Evolutionary conservation across 192 early-diverging fungal genomes (phyloP), one percentile per base, ranked within the genome.

Genomic region (Entophlyctis luteolus): DNA sequence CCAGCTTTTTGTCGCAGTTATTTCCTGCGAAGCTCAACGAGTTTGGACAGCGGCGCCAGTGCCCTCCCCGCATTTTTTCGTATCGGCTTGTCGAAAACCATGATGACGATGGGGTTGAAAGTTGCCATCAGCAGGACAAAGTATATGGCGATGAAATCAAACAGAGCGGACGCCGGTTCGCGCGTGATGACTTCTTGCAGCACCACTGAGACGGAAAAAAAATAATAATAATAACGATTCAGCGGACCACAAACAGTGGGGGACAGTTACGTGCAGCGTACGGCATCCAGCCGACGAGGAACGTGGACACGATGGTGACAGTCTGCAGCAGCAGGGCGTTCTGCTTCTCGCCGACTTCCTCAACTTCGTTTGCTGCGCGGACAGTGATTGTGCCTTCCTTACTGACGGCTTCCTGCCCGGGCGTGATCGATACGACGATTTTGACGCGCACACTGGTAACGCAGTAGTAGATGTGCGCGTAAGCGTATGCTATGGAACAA

Each of bases 261-360:
- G 50, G 16, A 56, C 16, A 20, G 29, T 56, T 32, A 56, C 55
- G 31, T 10, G 18, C n/a, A 32, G 35, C 4, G 20, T 56, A 56
- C 18, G 55, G 55, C 6, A 34, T 56, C 55, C 55, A 56, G 14
- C 55, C 55, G 20, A 56, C 35, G 8, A 56, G 8, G 20, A 56
- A 56, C 10, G 29, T 31, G 18, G 8, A 25, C 4, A 33, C 55
- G 14, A 56, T 56, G 4, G 6, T 4, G 16, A 56, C 20, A 32
- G 29, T 56, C 20, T 56, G 55, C 10, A 14, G 4, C 29, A 56
- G 20, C 10, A 56, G 55, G 6, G 4, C 29, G 10, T 32, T 56
- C 55, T 56, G 55, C 22, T 56, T 4, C 6, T 56, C 33, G 0
- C 35, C 55, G 22, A 29, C 18, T 29, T 34, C 25, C 16, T 53